A percentile compares a stretch with the other conserved stretches of the same genome.
Conservation (phyloP, 768 basidiomycete species). For the Lactarius akahatsu region DNA sequence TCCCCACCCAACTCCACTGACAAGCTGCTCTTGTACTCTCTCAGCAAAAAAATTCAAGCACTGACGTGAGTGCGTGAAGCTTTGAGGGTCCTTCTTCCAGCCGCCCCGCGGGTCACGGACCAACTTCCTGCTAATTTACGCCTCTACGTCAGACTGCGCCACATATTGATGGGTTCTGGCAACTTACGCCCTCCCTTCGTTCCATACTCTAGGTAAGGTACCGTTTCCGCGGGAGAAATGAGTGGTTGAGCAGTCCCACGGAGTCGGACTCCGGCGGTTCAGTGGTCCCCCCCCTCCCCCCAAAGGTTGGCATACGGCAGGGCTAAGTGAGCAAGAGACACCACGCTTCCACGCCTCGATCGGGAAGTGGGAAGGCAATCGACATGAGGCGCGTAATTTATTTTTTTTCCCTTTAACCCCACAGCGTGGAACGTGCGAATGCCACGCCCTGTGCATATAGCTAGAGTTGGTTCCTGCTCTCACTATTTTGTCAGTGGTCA, state of each 20-base stretch:
- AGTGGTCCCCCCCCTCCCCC: background rate
- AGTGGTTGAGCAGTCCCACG: background rate
- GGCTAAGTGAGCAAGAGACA: background rate
- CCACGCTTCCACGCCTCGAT: background rate
- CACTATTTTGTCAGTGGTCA: background rate
- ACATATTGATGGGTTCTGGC: constrained; percentile 17
- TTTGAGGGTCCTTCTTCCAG: background rate
- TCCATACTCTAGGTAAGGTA: background rate
- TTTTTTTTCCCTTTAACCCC: background rate
- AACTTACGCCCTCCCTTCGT: constrained; percentile 12
- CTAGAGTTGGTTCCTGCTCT: background rate
- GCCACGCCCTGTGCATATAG: background rate
- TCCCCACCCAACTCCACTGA: background rate
- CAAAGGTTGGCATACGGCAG: background rate
- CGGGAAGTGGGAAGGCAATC: background rate
- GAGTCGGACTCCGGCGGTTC: background rate
- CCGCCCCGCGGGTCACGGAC: constrained; percentile 14
- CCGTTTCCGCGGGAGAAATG: background rate
- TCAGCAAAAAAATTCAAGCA: background rate
- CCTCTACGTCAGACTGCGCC: constrained; percentile 14
- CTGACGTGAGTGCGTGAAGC: background rate
- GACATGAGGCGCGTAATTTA: background rate
- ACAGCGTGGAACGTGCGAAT: background rate
- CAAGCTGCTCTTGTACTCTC: background rate
- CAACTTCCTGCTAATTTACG: constrained; percentile 1